Evolutionary conservation across 2,329 filamentous ascomycete genomes (phyloP), one percentile per base, ranked within the genome.

Genomic region (Xylariaceae sp.): DNA sequence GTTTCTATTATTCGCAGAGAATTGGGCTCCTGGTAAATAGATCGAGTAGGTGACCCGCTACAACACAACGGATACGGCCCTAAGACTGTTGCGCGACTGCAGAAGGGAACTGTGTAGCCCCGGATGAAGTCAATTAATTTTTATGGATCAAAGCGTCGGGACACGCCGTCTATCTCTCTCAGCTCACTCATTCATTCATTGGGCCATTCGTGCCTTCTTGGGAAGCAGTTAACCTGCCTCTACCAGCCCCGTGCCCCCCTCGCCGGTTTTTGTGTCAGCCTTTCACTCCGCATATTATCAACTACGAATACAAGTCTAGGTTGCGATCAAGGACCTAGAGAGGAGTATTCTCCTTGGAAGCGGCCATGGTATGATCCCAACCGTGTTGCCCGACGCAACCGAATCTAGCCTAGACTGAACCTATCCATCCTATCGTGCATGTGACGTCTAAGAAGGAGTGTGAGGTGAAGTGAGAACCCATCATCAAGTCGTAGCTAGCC

Each of bases 61-160:
- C n/a, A n/a, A n/a, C n/a, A n/a, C n/a, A n/a, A n/a, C n/a, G n/a
- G n/a, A n/a, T n/a, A n/a, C n/a, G n/a, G n/a, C n/a, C n/a, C n/a
- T n/a, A n/a, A n/a, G n/a, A n/a, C n/a, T n/a, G n/a, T n/a, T n/a
- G n/a, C n/a, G n/a, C n/a, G n/a, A n/a, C n/a, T n/a, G n/a, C n/a
- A n/a, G n/a, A 19, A 10, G 18, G 20, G 2, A 40, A 7, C 18
- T 44, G 12, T 26, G n/a, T 23, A 47, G 46, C 40, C 21, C 32
- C 18, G 21, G 20, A 37, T 45, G 7, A 2, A 20, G 16, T 52
- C 3, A 58, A 51, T 60, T 54, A 43, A 58, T 51, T 43, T 52
- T n/a, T n/a, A n/a, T n/a, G n/a, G n/a, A n/a, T n/a, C n/a, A n/a
- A n/a, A n/a, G n/a, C n/a, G n/a, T n/a, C n/a, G n/a, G n/a, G n/a